Conservation (phyloP, 2,329 filamentous ascomycete genomes). For the Talaromyces funiculosus region DNA sequence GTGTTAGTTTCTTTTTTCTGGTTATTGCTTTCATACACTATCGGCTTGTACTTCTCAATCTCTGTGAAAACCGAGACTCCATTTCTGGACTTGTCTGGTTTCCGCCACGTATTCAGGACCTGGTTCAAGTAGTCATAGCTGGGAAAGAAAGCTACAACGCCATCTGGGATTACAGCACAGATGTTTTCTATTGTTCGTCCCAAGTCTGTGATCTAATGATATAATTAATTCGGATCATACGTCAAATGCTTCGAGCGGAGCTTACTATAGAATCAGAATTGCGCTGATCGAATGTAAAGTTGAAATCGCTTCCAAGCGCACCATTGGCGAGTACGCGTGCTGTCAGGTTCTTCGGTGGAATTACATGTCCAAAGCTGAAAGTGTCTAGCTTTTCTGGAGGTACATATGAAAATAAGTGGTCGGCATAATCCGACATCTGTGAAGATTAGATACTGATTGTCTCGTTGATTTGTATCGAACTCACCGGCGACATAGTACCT, state of each 20-base stretch:
- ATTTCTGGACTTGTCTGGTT: slow-evolving; percentile 23
- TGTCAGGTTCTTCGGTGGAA: slow-evolving; percentile 73
- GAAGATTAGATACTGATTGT: slow-evolving; percentile 1
- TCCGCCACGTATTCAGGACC: slow-evolving; percentile 61
- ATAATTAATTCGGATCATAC: slow-evolving; percentile 6
- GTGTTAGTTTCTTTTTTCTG: slow-evolving; percentile 38
- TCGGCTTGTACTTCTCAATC: slow-evolving; percentile 30
- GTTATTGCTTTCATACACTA: slow-evolving; percentile 49
- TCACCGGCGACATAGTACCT: slow-evolving; percentile 87
- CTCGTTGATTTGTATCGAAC: slow-evolving; percentile 15
- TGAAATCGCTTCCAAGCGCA: slow-evolving; percentile 54
- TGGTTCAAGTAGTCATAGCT: slow-evolving; percentile 86
- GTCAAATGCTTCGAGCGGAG: neutral
- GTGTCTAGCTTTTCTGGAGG: slow-evolving; percentile 61
- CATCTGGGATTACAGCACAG: slow-evolving; percentile 72
- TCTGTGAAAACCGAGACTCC: slow-evolving; percentile 25
- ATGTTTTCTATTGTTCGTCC: slow-evolving; percentile 68
- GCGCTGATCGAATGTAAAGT: slow-evolving; percentile 82
- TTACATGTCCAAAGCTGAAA: slow-evolving; percentile 90
- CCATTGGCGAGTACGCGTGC: slow-evolving; percentile 63
- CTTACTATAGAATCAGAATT: slow-evolving; percentile 58
- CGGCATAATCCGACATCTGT: slow-evolving; percentile 76
- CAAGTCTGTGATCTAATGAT: slow-evolving; percentile 57
- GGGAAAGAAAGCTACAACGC: slow-evolving; percentile 90
- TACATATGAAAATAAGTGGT: slow-evolving; percentile 78